Base-by-base conservation (phyloP, 1,284 basidiomycete genomes). In the Xanthoconium separans region DNA sequence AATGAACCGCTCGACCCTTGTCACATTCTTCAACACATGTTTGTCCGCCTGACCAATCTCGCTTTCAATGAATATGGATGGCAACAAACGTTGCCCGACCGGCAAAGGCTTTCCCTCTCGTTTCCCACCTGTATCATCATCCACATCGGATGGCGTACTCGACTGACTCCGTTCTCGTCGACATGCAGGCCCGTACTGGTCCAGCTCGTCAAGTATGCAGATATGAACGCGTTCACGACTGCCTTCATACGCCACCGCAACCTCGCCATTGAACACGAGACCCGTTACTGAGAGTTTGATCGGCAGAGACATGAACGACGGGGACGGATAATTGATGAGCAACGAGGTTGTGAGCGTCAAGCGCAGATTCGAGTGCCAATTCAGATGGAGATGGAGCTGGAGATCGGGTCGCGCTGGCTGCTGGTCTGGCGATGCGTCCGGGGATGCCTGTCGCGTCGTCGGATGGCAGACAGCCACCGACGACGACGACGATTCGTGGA, bases 31-130 rank as follows among this genome's bases (percentile, higher is more conserved):
- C 61, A 99, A 71, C 3, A 97, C 92, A 75, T 98, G 95, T 61
- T 95, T 97, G 69, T 98, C 95, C 29, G 89, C 78, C 76, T 98
- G 93, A 1, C 97, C 97, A 49, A 99, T 96, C 74, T 97, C 93
- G 66, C 89, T 93, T 72, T 99, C 96, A 67, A 99, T 95, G 61
- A 88, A 83, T 53, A 98, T 89, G n/a, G 85, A 83, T 1, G 93
- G 93, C n/a, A 99, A 75, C 29, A 99, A 75, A 24, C 91, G 81
- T 63, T 91, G 85, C 0, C 95, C 96, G 3, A 92, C 78, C 0
- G 91, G 86, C 16, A 88, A 71, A 30, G 82, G 83, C 63, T 90
- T 89, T 10, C 76, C 71, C 16, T 70, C 70, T n/a, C 73, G 70
- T 55, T 59, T 71, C 49, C 65, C 55, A 4, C 58, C 70, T 33